A percentile compares a stretch with the other conserved stretches of the same genome.
Evolutionary conservation across 1,139 yeast genomes (phyloP).

Genomic region (Yamadazyma dendronema): DNA sequence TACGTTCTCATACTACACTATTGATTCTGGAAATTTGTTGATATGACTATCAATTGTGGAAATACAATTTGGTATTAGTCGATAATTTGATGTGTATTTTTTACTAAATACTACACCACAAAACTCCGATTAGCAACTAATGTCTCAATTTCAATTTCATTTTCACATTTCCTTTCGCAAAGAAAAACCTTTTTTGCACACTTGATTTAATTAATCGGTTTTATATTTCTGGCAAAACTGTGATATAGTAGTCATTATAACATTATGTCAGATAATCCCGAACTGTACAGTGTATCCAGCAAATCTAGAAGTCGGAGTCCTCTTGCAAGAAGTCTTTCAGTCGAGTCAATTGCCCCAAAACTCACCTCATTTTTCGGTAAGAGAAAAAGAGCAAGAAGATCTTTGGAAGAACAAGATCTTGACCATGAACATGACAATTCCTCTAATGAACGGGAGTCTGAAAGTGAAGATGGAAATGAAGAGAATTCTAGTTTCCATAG

Average conservation of each 20-base stretch:
- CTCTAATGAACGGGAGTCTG: conserved; percentile 14
- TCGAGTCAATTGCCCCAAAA: conserved; percentile 42
- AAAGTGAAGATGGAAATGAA: conserved; percentile 17
- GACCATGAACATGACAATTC: conserved; percentile 15
- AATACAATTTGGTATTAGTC: not conserved
- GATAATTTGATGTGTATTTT: no score
- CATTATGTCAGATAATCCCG: conserved; percentile 3
- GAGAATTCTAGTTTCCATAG: conserved; percentile 11
- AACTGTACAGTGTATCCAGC: not conserved
- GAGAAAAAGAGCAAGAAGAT: conserved; percentile 19
- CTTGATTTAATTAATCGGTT: not conserved
- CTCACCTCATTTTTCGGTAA: conserved; percentile 41
- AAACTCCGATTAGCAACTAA: no score
- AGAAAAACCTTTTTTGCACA: not conserved
- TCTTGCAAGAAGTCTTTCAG: conserved; percentile 36
- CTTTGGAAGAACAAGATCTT: conserved; percentile 1
- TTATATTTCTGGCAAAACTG: not conserved
- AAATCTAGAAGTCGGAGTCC: conserved; percentile 14
- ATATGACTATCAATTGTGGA: not conserved
- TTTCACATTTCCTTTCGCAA: not conserved
- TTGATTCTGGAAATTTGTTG: no score
- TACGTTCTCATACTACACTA: conserved; percentile 14
- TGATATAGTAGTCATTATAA: not conserved
- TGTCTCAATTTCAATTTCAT: not conserved
- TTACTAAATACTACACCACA: no score